A percentile compares a stretch with the other conserved stretches of the same genome.
Conservation (phyloP, 176 grass and related monocot species). For the Rhipidocladum racemiflorum region DNA sequence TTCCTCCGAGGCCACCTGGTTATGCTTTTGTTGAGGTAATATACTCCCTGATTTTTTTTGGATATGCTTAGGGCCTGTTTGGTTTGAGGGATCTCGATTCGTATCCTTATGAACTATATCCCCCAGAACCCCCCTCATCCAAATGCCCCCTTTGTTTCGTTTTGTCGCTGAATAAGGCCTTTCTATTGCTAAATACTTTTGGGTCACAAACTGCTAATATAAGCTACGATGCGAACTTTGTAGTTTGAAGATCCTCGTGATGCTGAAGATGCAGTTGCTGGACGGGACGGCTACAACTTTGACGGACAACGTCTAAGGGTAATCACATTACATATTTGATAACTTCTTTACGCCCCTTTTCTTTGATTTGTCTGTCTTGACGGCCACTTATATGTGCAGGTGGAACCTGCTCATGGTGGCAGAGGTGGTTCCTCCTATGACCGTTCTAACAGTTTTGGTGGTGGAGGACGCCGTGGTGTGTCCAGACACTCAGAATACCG, state of each 20-base stretch:
- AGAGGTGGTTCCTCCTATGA: slow-evolving; percentile 62
- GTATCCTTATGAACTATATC: neutral
- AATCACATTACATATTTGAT: neutral
- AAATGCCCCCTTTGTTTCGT: neutral
- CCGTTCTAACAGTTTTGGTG: slow-evolving; percentile 51
- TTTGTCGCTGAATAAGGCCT: neutral
- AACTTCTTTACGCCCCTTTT: neutral
- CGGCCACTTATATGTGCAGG: slow-evolving; percentile 38
- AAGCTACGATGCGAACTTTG: slow-evolving; percentile 6
- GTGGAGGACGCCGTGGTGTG: slow-evolving; percentile 61
- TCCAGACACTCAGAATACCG: slow-evolving; percentile 88
- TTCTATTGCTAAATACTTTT: neutral
- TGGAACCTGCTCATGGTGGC: slow-evolving; percentile 91
- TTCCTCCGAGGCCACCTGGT: slow-evolving; percentile 90
- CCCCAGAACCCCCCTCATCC: neutral
- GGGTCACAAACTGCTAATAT: neutral
- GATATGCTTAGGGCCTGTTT: neutral
- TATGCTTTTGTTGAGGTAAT: slow-evolving; percentile 97
- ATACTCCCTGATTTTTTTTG: neutral
- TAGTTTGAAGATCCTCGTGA: slow-evolving; percentile 96
- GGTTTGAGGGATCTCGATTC: neutral
- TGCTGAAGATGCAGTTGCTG: slow-evolving; percentile 86
- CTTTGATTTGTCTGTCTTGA: slow-evolving; percentile 1
- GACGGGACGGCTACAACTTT: slow-evolving; percentile 89
- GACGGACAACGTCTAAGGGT: slow-evolving; percentile 85